Percentiles rank a stretch among this genome's conserved stretches.
Conservation (phyloP, 352 stramenopile species). For the Phytophthora pinifolia region DNA sequence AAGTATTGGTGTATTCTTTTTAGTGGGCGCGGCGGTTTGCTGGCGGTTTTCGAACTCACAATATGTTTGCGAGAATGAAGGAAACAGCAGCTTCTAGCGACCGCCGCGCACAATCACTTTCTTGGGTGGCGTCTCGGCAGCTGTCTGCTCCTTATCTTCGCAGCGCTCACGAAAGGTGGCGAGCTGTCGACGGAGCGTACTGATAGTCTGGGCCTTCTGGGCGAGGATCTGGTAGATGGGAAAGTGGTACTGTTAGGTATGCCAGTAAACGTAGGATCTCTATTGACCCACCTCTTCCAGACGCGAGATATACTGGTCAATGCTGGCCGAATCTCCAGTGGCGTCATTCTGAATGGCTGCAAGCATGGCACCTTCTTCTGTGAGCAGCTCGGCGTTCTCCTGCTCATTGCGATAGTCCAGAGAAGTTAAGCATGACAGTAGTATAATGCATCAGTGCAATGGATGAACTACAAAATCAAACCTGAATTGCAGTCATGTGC, state of each 20-base stretch:
- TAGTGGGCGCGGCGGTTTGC: too few relatives aligned
- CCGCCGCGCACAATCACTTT: constrained; percentile 21
- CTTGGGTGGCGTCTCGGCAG: constrained; percentile 44
- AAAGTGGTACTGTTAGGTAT: not conserved
- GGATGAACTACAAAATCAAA: constrained; percentile 17
- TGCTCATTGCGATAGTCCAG: constrained; percentile 31
- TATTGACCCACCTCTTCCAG: constrained; percentile 74
- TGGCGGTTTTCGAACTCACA: too few relatives aligned
- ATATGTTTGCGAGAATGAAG: too few relatives aligned
- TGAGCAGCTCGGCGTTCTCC: constrained; percentile 97
- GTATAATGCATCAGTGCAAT: not conserved
- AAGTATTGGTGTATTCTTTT: too few relatives aligned
- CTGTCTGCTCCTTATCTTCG: constrained; percentile 78
- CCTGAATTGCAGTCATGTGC: constrained; percentile 96
- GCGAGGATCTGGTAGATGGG: constrained; percentile 78
- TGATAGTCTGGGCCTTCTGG: constrained; percentile 91
- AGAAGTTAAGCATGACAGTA: constrained; percentile 1
- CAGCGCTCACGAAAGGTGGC: constrained; percentile 76
- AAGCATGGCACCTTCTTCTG: constrained; percentile 92
- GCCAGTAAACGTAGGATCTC: not conserved
- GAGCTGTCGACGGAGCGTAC: constrained; percentile 80
- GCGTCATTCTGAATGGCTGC: constrained; percentile 86
- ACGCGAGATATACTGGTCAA: constrained; percentile 92
- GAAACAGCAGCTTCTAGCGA: constrained; percentile 7
- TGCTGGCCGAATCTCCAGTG: constrained; percentile 91